Evolutionary conservation across 106 monocot genomes (phyloP), one percentile per base, ranked within the genome.

Genomic region (Xerophyta viscosa): DNA sequence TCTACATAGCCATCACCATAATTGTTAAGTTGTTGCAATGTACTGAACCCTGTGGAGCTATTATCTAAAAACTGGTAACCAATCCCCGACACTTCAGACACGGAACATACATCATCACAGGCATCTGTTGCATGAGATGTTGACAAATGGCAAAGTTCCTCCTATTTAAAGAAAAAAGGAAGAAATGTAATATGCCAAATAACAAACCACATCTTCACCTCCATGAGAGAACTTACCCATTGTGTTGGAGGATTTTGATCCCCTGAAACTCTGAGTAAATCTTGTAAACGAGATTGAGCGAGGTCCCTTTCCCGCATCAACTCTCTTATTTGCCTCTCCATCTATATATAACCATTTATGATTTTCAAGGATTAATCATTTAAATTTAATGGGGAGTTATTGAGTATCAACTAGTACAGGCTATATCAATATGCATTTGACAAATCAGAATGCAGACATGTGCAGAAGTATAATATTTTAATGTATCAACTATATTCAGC

Each of bases 301-400:
- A 83, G 63, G 62, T 90, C 79, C 29, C 79, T 56, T 60, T 99
- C 82, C 37, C 70, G 71, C 14, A 68, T 86, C 20, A 91, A 37
- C 54, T 86, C 98, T 61, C 67, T 99, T 37, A 91, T 83, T 62
- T 99, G 79, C 48, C 66, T 86, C 60, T 91, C 98, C 98, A 99
- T 75, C 98, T 96, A 65, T 26, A 20, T 23, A 63, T 22, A 46
- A 71, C 2, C 9, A 33, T 39, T 3, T 39, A 10, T 12, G 39
- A 39, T 46, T 7, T 46, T 46, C 46, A 46, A 46, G 9, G 18
- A 46, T 18, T 46, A 7, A 39, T 3, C 10, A 39, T 10, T 2
- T 2, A 7, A 2, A 39, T 39, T 12, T 15, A 39, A 39, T 39
- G 10, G 39, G n/a, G n/a, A n/a, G n/a, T n/a, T n/a, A n/a, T n/a